Percentiles rank a stretch among this genome's conserved stretches.
Conservation (phyloP, 306 rosid species). For the Acacia acuminata region DNA sequence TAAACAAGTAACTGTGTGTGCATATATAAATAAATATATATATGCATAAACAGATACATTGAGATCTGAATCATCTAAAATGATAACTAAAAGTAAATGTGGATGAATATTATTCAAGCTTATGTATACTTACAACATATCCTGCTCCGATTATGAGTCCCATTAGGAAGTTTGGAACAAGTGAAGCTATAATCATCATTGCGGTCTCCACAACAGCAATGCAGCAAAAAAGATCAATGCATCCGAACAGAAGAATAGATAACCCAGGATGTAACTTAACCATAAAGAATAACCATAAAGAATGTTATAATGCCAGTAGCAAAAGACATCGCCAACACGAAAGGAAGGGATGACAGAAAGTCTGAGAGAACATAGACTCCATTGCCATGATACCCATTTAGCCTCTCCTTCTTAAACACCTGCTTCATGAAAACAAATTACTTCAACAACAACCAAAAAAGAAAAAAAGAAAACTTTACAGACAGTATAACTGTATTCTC, state of each 20-base stretch:
- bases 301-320: slow-evolving; percentile 61
- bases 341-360: slow-evolving; percentile 82
- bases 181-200: slow-evolving; percentile 91
- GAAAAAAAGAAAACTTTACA: neutral
- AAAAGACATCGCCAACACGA: slow-evolving; percentile 73
- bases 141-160: slow-evolving; percentile 90
- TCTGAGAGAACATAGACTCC: slow-evolving; percentile 67
- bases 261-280: slow-evolving; percentile 69
- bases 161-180: slow-evolving; percentile 93
- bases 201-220: slow-evolving; percentile 83
- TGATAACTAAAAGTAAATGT: neutral
- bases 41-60: neutral
- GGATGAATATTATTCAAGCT: slow-evolving; percentile 8
- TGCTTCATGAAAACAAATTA: slow-evolving; percentile 24
- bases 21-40: too few species aligned
- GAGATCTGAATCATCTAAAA: slow-evolving; percentile 1
- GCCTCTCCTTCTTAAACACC: slow-evolving; percentile 81
- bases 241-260: slow-evolving; percentile 47
- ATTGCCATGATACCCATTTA: slow-evolving; percentile 74
- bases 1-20: neutral
- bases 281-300: slow-evolving; percentile 83
- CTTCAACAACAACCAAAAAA: too few species aligned
- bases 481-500: too few species aligned
- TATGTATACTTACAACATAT: slow-evolving; percentile 56
- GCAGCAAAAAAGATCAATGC: slow-evolving; percentile 62